phyloP scores from a whole-genome alignment of 2,329 filamentous ascomycete species.

The Hirsutella thompsonii region DNA sequence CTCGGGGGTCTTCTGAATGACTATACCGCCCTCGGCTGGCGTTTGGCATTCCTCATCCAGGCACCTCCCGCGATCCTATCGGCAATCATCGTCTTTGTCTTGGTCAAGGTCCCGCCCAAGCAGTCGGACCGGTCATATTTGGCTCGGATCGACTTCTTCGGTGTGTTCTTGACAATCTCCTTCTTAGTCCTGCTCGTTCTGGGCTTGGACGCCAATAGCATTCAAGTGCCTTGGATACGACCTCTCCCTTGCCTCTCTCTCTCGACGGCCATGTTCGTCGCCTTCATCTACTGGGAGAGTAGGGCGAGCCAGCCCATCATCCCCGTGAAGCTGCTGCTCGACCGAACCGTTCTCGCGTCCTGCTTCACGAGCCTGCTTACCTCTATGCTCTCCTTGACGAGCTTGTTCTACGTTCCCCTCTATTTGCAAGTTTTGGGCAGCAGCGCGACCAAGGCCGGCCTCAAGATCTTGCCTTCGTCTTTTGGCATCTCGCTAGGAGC shows the following conservation, averaged over 20 bases:
- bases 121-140: slow-evolving; percentile 55
- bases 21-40: slow-evolving; percentile 28
- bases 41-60: slow-evolving; percentile 26
- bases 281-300: slow-evolving; percentile 63
- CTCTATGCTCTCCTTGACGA: slow-evolving; percentile 63
- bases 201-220: slow-evolving; percentile 73
- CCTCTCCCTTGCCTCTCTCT: slow-evolving; percentile 56
- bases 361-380: slow-evolving; percentile 67
- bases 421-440: slow-evolving; percentile 72
- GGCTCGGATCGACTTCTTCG: slow-evolving; percentile 68
- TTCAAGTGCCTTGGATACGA: slow-evolving; percentile 70
- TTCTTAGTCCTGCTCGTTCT: slow-evolving; percentile 63
- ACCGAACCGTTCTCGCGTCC: slow-evolving; percentile 62
- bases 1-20: slow-evolving; percentile 75
- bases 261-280: slow-evolving; percentile 44
- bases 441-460: slow-evolving; percentile 55
- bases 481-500: slow-evolving; percentile 60
- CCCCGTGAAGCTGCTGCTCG: slow-evolving; percentile 60
- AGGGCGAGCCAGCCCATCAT: slow-evolving; percentile 66
- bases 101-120: slow-evolving; percentile 66
- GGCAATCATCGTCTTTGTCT: slow-evolving; percentile 50
- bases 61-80: slow-evolving; percentile 65
- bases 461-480: slow-evolving; percentile 59
- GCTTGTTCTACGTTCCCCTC: slow-evolving; percentile 70
- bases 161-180: slow-evolving; percentile 51